Conservation (phyloP, 1,284 basidiomycete species). For the Gomphus bonarii region DNA sequence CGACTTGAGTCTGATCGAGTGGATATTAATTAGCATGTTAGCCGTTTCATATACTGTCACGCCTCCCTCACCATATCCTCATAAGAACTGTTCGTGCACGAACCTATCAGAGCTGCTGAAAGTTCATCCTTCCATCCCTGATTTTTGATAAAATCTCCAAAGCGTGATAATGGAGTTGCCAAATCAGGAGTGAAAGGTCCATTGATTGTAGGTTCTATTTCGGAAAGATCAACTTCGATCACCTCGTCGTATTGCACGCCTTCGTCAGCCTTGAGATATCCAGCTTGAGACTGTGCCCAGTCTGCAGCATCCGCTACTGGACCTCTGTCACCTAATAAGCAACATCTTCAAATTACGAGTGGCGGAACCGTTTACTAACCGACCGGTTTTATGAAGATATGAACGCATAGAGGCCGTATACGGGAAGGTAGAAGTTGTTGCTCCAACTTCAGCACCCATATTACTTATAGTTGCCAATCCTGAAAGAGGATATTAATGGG, state of each 20-base stretch:
- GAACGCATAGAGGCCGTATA: slow-evolving; percentile 85
- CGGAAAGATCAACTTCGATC: slow-evolving; percentile 90
- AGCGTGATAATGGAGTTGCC: slow-evolving; percentile 90
- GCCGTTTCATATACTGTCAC: neutral
- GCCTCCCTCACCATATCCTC: slow-evolving; percentile 69
- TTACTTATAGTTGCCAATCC: slow-evolving; percentile 92
- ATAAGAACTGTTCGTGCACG: slow-evolving; percentile 96
- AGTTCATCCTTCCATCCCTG: slow-evolving; percentile 91
- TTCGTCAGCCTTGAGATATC: slow-evolving; percentile 78
- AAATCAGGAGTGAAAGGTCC: slow-evolving; percentile 98
- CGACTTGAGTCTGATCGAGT: slow-evolving; percentile 67
- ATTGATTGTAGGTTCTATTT: slow-evolving; percentile 92
- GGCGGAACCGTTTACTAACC: slow-evolving; percentile 22
- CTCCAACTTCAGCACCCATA: slow-evolving; percentile 99
- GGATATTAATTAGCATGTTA: neutral
- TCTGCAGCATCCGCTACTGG: slow-evolving; percentile 86
- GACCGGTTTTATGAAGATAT: slow-evolving; percentile 86
- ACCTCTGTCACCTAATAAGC: slow-evolving; percentile 21
- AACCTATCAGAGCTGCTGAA: slow-evolving; percentile 89
- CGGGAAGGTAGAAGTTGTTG: slow-evolving; percentile 96
- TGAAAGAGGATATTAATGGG: slow-evolving; percentile 18
- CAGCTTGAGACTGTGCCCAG: slow-evolving; percentile 56
- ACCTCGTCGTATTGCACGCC: slow-evolving; percentile 95
- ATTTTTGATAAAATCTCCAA: slow-evolving; percentile 70
- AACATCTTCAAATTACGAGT: neutral